Evolutionary conservation across 495 filamentous ascomycete genomes (phyloP), one percentile per base, ranked within the genome.

Genomic region (Daldinia loculata): DNA sequence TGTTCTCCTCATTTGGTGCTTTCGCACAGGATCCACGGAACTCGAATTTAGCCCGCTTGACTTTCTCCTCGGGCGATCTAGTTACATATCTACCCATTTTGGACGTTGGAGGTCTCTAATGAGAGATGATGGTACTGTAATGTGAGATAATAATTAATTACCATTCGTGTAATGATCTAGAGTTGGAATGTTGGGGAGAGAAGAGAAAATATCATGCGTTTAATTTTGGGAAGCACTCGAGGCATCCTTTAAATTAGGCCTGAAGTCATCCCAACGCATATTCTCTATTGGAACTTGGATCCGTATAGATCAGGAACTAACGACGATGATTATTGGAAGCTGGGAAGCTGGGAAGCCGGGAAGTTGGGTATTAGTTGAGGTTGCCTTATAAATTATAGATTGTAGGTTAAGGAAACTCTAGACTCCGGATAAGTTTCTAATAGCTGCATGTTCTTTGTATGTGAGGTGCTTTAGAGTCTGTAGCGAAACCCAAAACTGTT

Each of bases 401-500:
- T 48, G 8, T 3, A 48, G 3, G 17, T 9, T 1, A 11, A 24
- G 43, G 43, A 48, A 48, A 48, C 43, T 22, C 43, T 19, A 48
- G 43, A 24, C 19, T 48, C 43, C 3, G 19, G 4, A 2, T 5
- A 11, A 22, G 19, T 24, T 4, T 48, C 43, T 24, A 9, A 48
- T 48, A 14, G 43, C 24, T 12, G 43, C 8, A 48, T 48, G 3
- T 3, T 4, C 39, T 17, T 17, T 48, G 17, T 4, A 48, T 11
- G 1, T 24, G 17, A 15, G 5, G n/a, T 22, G 15, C 12, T 12
- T 29, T 70, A 79, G 5, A 79, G 66, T n/a, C 84, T 80, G 74
- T 87, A 86, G 53, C 84, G 78, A 64, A 87, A 88, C 1, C 84
- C 85, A 2, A 78, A 70, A 4, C 81, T 87, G 29, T 86, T 83